Conservation (phyloP, 2,329 filamentous ascomycete genomes). For the Calonectria montana region DNA sequence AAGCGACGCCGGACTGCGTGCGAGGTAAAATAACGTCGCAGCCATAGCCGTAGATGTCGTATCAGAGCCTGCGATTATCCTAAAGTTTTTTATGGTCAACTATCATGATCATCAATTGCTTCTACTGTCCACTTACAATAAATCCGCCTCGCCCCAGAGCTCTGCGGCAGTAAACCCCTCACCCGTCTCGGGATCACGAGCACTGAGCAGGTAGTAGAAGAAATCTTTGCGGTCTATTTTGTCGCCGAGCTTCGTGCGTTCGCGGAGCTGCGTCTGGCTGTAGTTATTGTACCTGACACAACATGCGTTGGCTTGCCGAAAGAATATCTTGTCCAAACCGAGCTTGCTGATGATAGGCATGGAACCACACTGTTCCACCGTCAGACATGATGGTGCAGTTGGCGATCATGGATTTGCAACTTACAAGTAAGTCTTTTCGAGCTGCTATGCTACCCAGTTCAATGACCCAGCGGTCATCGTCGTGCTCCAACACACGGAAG, state of each 20-base stretch:
- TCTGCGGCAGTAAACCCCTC: not conserved
- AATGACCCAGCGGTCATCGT: not conserved
- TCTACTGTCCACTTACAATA: not conserved
- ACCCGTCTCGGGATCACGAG: not conserved
- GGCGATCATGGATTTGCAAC: not conserved
- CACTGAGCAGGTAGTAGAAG: not conserved
- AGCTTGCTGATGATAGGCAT: not conserved
- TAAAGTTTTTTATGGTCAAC: not conserved
- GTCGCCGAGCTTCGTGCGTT: not conserved
- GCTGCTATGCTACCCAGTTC: not conserved
- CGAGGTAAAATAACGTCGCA: not conserved
- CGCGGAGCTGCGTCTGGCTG: not conserved
- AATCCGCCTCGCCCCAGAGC: not conserved
- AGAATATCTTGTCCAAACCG: not conserved
- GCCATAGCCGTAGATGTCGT: not conserved
- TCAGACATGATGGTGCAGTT: not conserved
- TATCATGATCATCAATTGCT: not conserved
- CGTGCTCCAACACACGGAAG: not conserved
- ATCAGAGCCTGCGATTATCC: not conserved
- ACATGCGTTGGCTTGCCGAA: not conserved
- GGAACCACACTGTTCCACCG: not conserved
- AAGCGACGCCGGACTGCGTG: not conserved
- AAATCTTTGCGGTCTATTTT: not conserved
- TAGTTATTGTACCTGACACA: not conserved
- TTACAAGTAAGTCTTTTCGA: not conserved